A percentile compares a stretch with the other conserved stretches of the same genome.
Conservation (phyloP, 1,284 basidiomycete species). For the Tremellales sp. region DNA sequence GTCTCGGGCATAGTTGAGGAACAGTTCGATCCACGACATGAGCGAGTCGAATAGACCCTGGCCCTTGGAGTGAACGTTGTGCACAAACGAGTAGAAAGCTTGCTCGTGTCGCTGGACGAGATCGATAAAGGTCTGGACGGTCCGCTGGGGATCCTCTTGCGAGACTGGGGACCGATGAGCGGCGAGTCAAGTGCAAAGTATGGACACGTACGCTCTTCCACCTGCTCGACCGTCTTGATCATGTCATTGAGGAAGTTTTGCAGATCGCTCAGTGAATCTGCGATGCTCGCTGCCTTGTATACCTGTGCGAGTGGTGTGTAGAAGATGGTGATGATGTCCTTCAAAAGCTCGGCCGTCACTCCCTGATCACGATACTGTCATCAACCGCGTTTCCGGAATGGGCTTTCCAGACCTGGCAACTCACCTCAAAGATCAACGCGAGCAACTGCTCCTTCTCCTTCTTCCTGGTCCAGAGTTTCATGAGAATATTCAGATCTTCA, state of each 20-base stretch:
- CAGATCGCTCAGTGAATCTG: constrained; percentile 85
- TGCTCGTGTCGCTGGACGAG: constrained; percentile 92
- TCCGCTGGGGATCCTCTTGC: constrained; percentile 75
- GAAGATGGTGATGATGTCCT: constrained; percentile 99
- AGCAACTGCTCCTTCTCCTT: constrained; percentile 90
- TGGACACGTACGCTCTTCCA: constrained; percentile 72
- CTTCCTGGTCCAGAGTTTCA: constrained; percentile 71
- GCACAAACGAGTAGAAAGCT: constrained; percentile 93
- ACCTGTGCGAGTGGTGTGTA: constrained; percentile 97
- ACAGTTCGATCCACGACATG: constrained; percentile 96
- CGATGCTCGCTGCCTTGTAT: constrained; percentile 95
- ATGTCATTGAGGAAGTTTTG: constrained; percentile 95
- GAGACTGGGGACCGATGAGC: constrained; percentile 55
- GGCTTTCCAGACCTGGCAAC: constrained; percentile 20
- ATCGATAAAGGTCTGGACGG: constrained; percentile 91
- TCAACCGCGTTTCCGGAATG: background rate
- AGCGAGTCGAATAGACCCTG: constrained; percentile 88
- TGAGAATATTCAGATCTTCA: constrained; percentile 78
- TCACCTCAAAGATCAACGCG: constrained; percentile 87
- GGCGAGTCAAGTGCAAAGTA: constrained; percentile 1
- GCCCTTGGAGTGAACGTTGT: constrained; percentile 98
- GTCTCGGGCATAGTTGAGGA: constrained; percentile 87
- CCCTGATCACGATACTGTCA: constrained; percentile 57
- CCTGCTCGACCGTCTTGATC: constrained; percentile 87
- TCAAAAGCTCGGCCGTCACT: constrained; percentile 87